These are phyloP conservation scores for Rosa lucieae DNA, from an alignment of 306 rosid species.

Conservation along the genomic window DNA sequence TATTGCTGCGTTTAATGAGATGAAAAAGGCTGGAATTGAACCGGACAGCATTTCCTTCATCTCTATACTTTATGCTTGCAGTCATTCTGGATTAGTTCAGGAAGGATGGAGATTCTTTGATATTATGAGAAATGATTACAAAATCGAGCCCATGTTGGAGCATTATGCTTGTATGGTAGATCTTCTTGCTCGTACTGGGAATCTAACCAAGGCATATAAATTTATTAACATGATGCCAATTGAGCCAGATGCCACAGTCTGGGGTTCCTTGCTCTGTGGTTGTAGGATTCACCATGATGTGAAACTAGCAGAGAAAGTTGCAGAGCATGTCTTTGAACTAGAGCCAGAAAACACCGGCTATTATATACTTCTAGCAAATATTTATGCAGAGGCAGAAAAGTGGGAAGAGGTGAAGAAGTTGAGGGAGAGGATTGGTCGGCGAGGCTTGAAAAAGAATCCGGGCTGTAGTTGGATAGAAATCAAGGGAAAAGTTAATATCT, in stretches of 20 bases:
- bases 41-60: conserved; percentile 63
- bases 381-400: conserved; percentile 72
- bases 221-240: conserved; percentile 62
- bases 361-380: conserved; percentile 62
- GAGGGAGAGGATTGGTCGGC: conserved; percentile 49
- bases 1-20: conserved; percentile 46
- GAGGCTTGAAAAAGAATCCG: conserved; percentile 52
- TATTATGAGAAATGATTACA: conserved; percentile 45
- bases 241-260: conserved; percentile 62
- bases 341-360: conserved; percentile 78
- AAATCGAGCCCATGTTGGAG: conserved; percentile 53
- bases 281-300: conserved; percentile 70
- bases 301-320: conserved; percentile 69
- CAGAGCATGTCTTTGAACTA: conserved; percentile 61
- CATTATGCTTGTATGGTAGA: conserved; percentile 79
- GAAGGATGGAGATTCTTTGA: conserved; percentile 60
- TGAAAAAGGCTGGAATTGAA: conserved; percentile 49
- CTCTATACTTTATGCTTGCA: conserved; percentile 66
- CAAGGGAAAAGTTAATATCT: conserved; percentile 47
- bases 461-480: conserved; percentile 74
- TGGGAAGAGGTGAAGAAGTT: conserved; percentile 65
- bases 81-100: conserved; percentile 64
- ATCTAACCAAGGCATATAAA: conserved; percentile 48
- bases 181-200: conserved; percentile 70
- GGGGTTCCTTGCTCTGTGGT: conserved; percentile 74